phyloP scores from a whole-genome alignment of 2,329 filamentous ascomycete genomes.

The Aspergillus sp. region DNA sequence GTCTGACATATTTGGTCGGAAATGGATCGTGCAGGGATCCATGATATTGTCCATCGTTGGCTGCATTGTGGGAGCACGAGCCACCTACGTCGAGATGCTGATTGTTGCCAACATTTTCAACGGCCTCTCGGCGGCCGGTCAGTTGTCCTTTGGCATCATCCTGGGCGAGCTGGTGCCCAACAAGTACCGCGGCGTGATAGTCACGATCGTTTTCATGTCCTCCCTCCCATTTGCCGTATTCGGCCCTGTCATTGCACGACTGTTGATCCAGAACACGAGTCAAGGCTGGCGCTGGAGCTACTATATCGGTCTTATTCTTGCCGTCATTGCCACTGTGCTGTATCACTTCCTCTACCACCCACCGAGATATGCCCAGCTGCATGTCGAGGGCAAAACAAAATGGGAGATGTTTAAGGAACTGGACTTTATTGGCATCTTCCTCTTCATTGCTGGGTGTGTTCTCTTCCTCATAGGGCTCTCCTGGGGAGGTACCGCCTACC shows the following conservation, averaged over 20 bases:
- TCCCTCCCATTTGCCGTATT: not conserved
- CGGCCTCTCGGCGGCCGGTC: not conserved
- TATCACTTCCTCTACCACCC: constrained; percentile 1
- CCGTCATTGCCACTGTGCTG: not conserved
- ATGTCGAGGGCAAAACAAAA: not conserved
- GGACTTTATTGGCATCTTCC: not conserved
- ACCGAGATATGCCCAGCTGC: not conserved
- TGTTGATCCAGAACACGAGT: not conserved
- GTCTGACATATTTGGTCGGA: not conserved
- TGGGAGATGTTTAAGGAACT: not conserved
- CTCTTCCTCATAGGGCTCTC: not conserved
- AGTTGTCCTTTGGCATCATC: not conserved
- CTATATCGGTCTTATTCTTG: not conserved
- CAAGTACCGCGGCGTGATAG: not conserved
- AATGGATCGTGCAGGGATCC: not conserved
- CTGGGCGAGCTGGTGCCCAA: not conserved
- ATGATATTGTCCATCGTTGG: not conserved
- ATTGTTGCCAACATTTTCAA: not conserved
- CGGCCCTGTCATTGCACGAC: not conserved
- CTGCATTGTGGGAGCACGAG: not conserved
- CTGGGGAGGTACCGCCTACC: not conserved
- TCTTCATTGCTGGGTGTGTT: not conserved
- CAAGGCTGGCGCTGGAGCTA: constrained; percentile 4
- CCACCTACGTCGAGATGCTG: not conserved
- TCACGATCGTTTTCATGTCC: not conserved